Evolutionary conservation across 257 asterid genomes (phyloP), one percentile per base, ranked within the genome.

Genomic region (Mentha longifolia): DNA sequence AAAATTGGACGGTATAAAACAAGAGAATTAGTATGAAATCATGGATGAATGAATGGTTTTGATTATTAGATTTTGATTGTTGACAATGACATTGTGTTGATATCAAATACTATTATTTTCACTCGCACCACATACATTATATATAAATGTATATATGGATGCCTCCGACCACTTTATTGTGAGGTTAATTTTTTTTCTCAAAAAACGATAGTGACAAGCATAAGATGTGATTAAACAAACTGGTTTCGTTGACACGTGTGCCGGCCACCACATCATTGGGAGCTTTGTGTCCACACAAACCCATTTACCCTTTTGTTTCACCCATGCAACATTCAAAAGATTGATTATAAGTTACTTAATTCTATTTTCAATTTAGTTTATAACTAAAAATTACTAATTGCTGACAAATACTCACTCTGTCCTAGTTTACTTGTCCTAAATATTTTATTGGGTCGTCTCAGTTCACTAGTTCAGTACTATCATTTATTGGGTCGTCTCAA

Each of bases 1-100:
- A 57, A 31, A 45, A 19, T 65, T 52, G 72, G 67, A 45, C 65
- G 77, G 72, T 43, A 12, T 17, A 30, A 63, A 51, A 45, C 41
- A 65, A 19, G 12, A 19, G 33, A 19, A 4, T 10, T 20, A 20
- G 7, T 51, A 62, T 25, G 10, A 63, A 25, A 22, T 54, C 22
- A 15, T 22, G n/a, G 3, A 10, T 19, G 52, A 12, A 10, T 15
- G 15, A 46, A 43, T 41, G 65, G 28, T 28, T 37, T 20, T 20
- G 54, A 52, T 37, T 37, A 71, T 14, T 20, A 51, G n/a, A 22
- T 41, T 42, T 55, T 55, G 51, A 65, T 16, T 64, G 28, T 30
- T 31, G 75, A 68, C 15, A 68, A 51, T 68, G 66, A 61, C 70
- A 15, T 11, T 47, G 54, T 35, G 8, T 35, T 35, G 39, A 35